Percentiles rank a stretch among this genome's conserved stretches.
Conservation (phyloP, 1,139 yeast species). For the Sugiyamaella novakii region DNA sequence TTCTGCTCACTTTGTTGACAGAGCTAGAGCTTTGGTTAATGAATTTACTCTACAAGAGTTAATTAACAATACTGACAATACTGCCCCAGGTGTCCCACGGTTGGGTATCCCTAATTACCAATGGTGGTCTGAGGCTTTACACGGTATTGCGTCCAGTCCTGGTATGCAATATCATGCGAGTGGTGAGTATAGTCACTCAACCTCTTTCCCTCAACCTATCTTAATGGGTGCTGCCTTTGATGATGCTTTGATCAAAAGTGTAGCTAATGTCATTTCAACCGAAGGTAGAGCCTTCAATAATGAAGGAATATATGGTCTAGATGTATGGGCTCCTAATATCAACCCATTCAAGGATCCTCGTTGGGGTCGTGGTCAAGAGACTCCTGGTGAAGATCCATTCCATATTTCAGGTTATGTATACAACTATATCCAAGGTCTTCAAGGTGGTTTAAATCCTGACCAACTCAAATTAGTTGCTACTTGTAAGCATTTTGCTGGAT, state of each 20-base stretch:
- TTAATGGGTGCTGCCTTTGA: constrained; percentile 55
- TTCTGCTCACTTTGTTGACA: constrained; percentile 35
- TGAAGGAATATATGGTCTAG: constrained; percentile 63
- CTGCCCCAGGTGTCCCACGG: constrained; percentile 55
- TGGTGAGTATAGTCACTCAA: constrained; percentile 22
- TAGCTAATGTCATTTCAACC: constrained; percentile 58
- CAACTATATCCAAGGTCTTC: constrained; percentile 49
- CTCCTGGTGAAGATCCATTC: constrained; percentile 27
- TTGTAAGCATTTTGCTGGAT: constrained; percentile 55
- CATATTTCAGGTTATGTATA: constrained; percentile 23
- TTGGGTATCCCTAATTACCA: constrained; percentile 55
- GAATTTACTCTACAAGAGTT: constrained; percentile 58
- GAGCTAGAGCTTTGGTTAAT: constrained; percentile 53
- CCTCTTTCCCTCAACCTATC: constrained; percentile 26
- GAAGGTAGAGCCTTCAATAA: constrained; percentile 61
- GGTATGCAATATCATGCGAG: constrained; percentile 41
- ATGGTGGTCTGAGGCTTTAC: constrained; percentile 56
- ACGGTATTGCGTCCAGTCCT: constrained; percentile 58
- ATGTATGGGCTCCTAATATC: constrained; percentile 34
- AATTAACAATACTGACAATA: constrained; percentile 60
- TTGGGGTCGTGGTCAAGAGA: constrained; percentile 29
- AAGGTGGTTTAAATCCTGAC: constrained; percentile 57
- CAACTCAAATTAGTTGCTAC: constrained; percentile 57
- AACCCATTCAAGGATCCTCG: constrained; percentile 26
- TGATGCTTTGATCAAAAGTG: constrained; percentile 50